Evolutionary conservation across 495 filamentous ascomycete genomes (phyloP), one percentile per base, ranked within the genome.

Genomic region (Trichoderma reesei): DNA sequence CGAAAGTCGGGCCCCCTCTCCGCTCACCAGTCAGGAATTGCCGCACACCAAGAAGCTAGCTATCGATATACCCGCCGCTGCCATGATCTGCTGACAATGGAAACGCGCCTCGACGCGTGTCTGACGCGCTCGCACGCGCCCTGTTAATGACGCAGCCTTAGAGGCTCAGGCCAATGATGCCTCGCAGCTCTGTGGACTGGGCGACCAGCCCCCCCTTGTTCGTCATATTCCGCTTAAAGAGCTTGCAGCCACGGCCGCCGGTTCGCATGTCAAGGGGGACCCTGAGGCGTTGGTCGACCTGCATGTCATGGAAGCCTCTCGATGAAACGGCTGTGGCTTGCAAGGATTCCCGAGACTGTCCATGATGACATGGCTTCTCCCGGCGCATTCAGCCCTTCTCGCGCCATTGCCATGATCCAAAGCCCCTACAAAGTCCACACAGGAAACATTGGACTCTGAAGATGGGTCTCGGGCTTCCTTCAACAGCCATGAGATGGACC

Each of bases 241-340:
- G 51, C 51, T 56, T 56, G 51, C 51, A 56, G 51, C 51, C 26
- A 31, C 26, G 34, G 51, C 51, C 51, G 11, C 51, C 51, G 26
- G 51, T 34, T 20, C 9, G 14, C 20, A 33, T 13, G 51, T 14
- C 51, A 20, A 34, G 31, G 20, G 9, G 26, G 11, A 10, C 9
- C 44, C 16, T 48, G 44, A 18, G 18, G n/a, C 13, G 39, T 41
- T 41, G 39, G 39, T 42, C 0, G 26, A 26, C 26, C 26, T 26
- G 26, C 26, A 26, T 26, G 26, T 26, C 6, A 39, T 39, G 44
- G 26, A 33, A 33, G 51, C 31, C 51, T 56, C 51, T 56, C 11
- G 11, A 34, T 36, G 51, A 10, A 36, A 56, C 51, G 51, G 10
- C 3, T 20, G 8, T 3, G 14, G 14, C 13, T 16, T 1, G 41